Percentiles rank a stretch among this genome's conserved stretches.
These are phyloP conservation scores for Aspergillus intermedius DNA, from an alignment of 2,329 filamentous ascomycete species.

Conservation along the genomic window DNA sequence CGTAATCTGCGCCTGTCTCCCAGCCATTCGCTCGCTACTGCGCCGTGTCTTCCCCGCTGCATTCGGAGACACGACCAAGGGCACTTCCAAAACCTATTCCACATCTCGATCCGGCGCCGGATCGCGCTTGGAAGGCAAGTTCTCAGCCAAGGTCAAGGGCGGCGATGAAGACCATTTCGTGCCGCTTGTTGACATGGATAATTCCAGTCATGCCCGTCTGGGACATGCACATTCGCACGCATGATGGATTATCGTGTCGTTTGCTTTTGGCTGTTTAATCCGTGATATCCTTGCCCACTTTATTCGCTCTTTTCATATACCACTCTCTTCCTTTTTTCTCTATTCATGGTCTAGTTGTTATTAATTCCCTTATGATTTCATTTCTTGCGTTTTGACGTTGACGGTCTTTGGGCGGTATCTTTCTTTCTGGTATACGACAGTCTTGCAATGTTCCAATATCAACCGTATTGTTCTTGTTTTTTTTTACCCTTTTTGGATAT, in stretches of 20 bases:
- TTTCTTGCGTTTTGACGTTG: neutral
- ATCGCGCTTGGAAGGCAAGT: constrained; percentile 10
- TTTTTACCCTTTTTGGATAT: no score
- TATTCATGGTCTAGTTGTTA: neutral
- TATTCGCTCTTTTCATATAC: neutral
- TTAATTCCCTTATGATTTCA: neutral
- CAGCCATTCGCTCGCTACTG: constrained; percentile 32
- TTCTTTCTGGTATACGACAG: neutral
- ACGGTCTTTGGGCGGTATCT: neutral
- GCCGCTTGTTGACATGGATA: constrained; percentile 14
- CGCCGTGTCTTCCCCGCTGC: constrained; percentile 31
- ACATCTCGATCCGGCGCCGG: constrained; percentile 3
- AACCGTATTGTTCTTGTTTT: neutral
- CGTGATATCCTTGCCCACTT: neutral
- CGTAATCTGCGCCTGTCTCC: constrained; percentile 26
- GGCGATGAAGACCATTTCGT: constrained; percentile 12
- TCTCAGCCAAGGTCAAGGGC: constrained; percentile 10
- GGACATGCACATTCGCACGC: neutral
- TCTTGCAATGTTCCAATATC: neutral
- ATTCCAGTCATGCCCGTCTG: constrained; percentile 13
- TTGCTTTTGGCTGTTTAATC: neutral
- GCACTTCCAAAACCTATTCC: constrained; percentile 5
- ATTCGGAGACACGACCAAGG: constrained; percentile 26
- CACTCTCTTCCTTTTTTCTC: neutral
- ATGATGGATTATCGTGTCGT: neutral